Conservation (phyloP, 768 basidiomycete genomes). For the Nidula microcarpa region DNA sequence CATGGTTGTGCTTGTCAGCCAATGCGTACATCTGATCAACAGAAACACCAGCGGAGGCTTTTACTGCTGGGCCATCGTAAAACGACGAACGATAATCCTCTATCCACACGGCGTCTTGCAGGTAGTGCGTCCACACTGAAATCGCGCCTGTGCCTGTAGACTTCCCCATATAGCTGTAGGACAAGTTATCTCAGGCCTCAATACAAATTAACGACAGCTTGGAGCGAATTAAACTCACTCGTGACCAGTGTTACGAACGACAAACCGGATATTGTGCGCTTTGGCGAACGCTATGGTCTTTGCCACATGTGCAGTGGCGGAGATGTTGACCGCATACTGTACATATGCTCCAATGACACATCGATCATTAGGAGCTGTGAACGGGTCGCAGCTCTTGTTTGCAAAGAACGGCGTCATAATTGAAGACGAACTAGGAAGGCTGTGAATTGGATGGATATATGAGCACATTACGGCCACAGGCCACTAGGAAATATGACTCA, state of each 20-base stretch:
- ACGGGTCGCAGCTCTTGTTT: conserved; percentile 17
- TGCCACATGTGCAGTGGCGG: background rate
- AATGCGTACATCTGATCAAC: background rate
- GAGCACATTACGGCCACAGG: background rate
- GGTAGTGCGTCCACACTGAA: background rate
- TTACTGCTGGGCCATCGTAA: background rate
- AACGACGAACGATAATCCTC: background rate
- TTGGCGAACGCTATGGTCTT: conserved; percentile 10
- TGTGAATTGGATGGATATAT: background rate
- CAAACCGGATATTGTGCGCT: conserved; percentile 13
- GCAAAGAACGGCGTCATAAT: conserved; percentile 13
- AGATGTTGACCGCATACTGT: conserved; percentile 7
- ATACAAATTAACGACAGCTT: no score
- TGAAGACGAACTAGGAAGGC: conserved; percentile 8
- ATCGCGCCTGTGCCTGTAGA: background rate
- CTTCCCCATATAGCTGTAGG: background rate
- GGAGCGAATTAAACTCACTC: conserved; percentile 1
- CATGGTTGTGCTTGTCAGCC: background rate
- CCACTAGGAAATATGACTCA: background rate
- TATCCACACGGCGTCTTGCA: background rate
- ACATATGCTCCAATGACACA: conserved; percentile 13
- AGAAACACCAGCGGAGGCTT: background rate
- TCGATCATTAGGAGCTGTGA: conserved; percentile 4
- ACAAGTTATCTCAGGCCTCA: no score
- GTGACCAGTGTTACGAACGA: conserved; percentile 14